phyloP scores from a whole-genome alignment of 1,284 basidiomycete genomes.

The Neonothopanus nambi region DNA sequence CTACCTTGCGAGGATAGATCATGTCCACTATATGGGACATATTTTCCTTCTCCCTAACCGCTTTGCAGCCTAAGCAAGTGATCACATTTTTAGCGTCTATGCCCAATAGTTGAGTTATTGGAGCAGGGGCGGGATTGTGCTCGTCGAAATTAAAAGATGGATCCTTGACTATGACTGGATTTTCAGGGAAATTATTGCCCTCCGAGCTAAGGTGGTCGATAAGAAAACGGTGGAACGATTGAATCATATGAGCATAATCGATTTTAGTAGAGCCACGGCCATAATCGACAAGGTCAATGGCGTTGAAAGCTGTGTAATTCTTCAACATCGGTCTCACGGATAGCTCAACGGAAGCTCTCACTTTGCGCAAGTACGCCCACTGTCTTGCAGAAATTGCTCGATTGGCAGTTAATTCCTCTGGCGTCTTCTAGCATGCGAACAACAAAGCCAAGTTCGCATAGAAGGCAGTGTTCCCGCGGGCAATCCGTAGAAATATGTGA shows the following conservation, averaged over 20 bases:
- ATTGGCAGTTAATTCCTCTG: constrained; percentile 91
- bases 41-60: constrained; percentile 69
- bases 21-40: constrained; percentile 86
- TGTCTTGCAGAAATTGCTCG: constrained; percentile 95
- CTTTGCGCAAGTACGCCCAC: constrained; percentile 82
- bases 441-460: constrained; percentile 96
- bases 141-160: constrained; percentile 26
- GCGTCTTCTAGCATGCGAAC: constrained; percentile 97
- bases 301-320: constrained; percentile 54
- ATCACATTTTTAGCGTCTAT: constrained; percentile 75
- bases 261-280: constrained; percentile 72
- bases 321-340: background rate
- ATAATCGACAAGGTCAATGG: constrained; percentile 89
- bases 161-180: constrained; percentile 51
- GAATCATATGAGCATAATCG: constrained; percentile 88
- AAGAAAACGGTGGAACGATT: constrained; percentile 93
- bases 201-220: constrained; percentile 79
- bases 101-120: constrained; percentile 82
- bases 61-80: constrained; percentile 77
- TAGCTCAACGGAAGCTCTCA: constrained; percentile 31
- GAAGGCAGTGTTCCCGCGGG: constrained; percentile 84
- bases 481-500: constrained; percentile 91
- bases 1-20: constrained; percentile 83
- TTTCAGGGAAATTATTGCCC: constrained; percentile 63
- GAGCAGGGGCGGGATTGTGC: constrained; percentile 47